Base-by-base conservation (phyloP, 768 basidiomycete genomes). In the Russula ochroleuca region DNA sequence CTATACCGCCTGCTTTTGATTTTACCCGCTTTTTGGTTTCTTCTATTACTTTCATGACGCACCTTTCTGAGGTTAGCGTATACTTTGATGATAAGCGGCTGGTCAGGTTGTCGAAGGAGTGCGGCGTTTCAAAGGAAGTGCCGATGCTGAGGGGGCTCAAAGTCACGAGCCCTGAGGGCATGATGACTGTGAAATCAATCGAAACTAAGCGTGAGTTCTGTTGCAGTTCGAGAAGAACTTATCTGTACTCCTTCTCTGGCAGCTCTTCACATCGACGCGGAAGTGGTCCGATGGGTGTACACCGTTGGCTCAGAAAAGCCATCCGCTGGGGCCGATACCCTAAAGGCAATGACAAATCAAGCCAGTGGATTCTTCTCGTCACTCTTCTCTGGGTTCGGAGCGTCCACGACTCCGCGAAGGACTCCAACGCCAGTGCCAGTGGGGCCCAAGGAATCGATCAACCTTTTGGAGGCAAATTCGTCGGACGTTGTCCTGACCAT, bases 31-130 rank as follows among this genome's bases (percentile, higher is more conserved):
- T 99, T 73, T 80, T 99, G 21, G 81, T 87, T 43, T 95, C 94
- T 2, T 92, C 90, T 0, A 86, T 99, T 60, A 94, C 94, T 0
- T 99, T 99, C 76, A 98, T 97, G 88, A 78, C 82, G 13, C 81
- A 85, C 64, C 80, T 99, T 11, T 77, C 78, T 13, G 81, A 88
- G 73, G 83, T 98, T 62, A 85, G 84, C 67, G 84, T 98, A 31
- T 92, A 83, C 73, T 84, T 97, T 47, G 87, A 98, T 70, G 87
- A 87, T 65, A 83, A 86, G 70, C 78, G 87, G 40, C 79, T 94
- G 6, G 83, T 84, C 5, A 80, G 78, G 45, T 72, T 95, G 60
- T 80, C 78, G 56, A 95, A 93, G 75, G 78, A 80, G 1, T 71
- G 80, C 33, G 86, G 86, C 2, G 59, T 77, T 14, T 77, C 86